Evolutionary conservation across 371 early-diverging fungal genomes (phyloP), one percentile per base, ranked within the genome.

Genomic region (Apophysomyces sp.): DNA sequence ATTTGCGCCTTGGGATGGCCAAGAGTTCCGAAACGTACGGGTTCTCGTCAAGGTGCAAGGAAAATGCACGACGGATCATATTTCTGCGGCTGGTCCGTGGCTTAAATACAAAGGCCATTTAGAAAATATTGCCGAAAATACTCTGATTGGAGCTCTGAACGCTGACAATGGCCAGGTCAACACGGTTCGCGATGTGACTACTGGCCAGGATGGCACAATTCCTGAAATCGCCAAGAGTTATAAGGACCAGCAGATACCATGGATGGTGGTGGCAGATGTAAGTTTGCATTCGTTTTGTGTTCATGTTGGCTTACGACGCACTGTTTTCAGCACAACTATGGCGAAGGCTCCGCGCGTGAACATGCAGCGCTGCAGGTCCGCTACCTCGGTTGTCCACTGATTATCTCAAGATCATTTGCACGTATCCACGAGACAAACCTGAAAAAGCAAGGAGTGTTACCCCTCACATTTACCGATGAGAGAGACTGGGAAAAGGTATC

Each of bases 391-490:
- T 91, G 97, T 80, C 88, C 88, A 49, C 76, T 92, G 69, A 92
- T 98, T 54, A 81, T 98, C 63, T 91, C 92, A 26, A 86, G 91
- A 58, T 92, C 93, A 30, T 98, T 98, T 84, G 98, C 98, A 27
- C 93, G 98, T 74, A 98, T 98, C 82, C 98, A 98, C 76, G 95
- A 98, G 77, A 98, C 98, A 65, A 98, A 98, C 81, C 77, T 98
- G 69, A 98, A 98, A 89, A 98, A 97, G 84, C 98, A 98, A 78
- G 98, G 98, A 63, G 92, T 98, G 29, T 80, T 98, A 54, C 97
- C 98, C 26, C 77, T 98, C 54, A 93, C 93, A 1, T 96, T 98
- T 74, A 90, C 85, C 39, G 80, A 95, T 69, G 87, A 85, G 40
- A 81, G 73, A 9, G 92, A 96, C 72, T 97, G 93, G 80, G 86